A percentile compares a stretch with the other conserved stretches of the same genome.
Conservation (phyloP, 495 filamentous ascomycete genomes). For the Aspergillus sclerotiicarbonarius region DNA sequence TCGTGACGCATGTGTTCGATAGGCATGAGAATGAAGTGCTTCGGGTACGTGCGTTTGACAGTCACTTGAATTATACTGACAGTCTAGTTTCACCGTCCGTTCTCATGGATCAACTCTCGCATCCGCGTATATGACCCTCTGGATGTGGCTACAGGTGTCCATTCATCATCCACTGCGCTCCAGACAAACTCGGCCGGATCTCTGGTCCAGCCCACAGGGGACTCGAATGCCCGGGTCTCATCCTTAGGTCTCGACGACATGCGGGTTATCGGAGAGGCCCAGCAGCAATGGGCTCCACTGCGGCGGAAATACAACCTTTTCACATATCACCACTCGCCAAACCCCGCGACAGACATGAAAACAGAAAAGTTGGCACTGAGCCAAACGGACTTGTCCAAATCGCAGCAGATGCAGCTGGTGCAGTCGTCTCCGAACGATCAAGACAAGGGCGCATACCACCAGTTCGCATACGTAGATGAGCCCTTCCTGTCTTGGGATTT, state of each 20-base stretch:
- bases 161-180: conserved; percentile 42
- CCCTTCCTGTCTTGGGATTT: conserved; percentile 60
- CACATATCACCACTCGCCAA: conserved; percentile 44
- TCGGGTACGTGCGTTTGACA: conserved; percentile 37
- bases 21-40: conserved; percentile 62
- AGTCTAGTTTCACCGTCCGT: conserved; percentile 62
- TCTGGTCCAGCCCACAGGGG: conserved; percentile 34
- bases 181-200: conserved; percentile 42
- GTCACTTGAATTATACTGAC: background rate
- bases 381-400: conserved; percentile 44
- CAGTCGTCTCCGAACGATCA: conserved; percentile 26
- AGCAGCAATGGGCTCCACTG: conserved; percentile 66
- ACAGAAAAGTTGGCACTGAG: conserved; percentile 37
- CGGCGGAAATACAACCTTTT: conserved; percentile 70
- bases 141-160: conserved; percentile 27
- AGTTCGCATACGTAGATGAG: conserved; percentile 64
- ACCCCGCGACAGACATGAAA: conserved; percentile 37
- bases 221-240: conserved; percentile 49
- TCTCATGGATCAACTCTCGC: conserved; percentile 63
- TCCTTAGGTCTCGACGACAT: conserved; percentile 53
- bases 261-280: conserved; percentile 66
- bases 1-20: conserved; percentile 71
- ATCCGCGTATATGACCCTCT: conserved; percentile 65
- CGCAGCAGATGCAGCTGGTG: conserved; percentile 47
- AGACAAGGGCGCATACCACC: conserved; percentile 47